Conservation (phyloP, 257 asterid genomes). For the Coffea eugenioides region DNA sequence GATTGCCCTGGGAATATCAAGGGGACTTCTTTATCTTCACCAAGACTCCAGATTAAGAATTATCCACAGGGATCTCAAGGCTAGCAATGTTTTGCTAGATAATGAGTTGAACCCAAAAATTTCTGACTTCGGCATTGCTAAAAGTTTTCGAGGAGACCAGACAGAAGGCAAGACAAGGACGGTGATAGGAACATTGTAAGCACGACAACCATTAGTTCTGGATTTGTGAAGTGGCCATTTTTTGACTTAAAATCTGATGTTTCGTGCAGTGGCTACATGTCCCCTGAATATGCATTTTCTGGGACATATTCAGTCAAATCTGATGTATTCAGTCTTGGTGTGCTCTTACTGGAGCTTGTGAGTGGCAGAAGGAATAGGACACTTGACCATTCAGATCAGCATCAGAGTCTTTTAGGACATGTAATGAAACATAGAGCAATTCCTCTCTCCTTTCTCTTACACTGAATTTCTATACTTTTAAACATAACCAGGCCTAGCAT, state of each 20-base stretch:
- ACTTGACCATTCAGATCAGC: constrained; percentile 17
- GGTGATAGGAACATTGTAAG: constrained; percentile 32
- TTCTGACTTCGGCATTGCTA: constrained; percentile 29
- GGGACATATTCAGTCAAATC: constrained; percentile 28
- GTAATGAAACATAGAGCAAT: constrained; percentile 9
- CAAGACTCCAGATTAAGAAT: constrained; percentile 30
- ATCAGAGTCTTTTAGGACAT: constrained; percentile 30
- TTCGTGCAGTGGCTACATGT: constrained; percentile 27
- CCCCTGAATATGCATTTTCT: constrained; percentile 22
- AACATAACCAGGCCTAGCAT: not conserved
- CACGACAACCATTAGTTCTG: not conserved
- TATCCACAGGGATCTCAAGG: constrained; percentile 29
- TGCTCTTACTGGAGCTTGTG: constrained; percentile 20
- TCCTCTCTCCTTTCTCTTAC: not conserved
- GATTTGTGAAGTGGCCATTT: too few relatives aligned
- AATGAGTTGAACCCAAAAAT: constrained; percentile 25
- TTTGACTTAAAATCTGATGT: not conserved
- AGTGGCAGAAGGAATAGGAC: constrained; percentile 28
- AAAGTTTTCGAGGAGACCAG: constrained; percentile 19
- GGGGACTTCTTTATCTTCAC: constrained; percentile 36
- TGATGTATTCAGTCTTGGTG: constrained; percentile 28
- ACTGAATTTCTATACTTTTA: too few relatives aligned
- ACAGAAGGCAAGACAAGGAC: constrained; percentile 23
- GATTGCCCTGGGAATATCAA: constrained; percentile 27
- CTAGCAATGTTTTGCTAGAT: constrained; percentile 25